phyloP scores from a whole-genome alignment of 2,329 filamentous ascomycete genomes.

The Pseudocercospora pini-densiflorae region DNA sequence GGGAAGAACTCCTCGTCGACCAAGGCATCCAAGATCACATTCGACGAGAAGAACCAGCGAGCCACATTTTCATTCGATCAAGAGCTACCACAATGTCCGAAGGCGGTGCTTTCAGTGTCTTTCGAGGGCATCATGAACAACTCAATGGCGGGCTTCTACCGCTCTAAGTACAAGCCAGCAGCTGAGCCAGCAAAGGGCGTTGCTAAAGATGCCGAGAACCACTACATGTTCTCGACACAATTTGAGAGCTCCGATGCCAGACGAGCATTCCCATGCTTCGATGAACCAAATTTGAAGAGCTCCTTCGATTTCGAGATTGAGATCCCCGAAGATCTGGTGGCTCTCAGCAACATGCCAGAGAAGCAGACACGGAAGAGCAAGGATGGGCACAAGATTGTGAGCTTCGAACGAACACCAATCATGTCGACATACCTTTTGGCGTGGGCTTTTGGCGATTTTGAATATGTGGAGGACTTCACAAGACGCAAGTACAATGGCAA shows the following conservation, averaged over 20 bases:
- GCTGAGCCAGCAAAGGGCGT: conserved; percentile 75
- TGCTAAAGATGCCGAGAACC: conserved; percentile 68
- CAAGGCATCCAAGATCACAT: conserved; percentile 70
- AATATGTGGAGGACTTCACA: conserved; percentile 92
- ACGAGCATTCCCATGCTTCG: conserved; percentile 95
- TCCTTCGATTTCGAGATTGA: conserved; percentile 95
- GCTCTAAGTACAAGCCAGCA: conserved; percentile 87
- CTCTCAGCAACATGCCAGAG: conserved; percentile 94
- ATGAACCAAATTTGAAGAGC: conserved; percentile 96
- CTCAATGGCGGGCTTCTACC: conserved; percentile 93
- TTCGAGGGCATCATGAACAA: conserved; percentile 88
- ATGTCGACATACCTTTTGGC: conserved; percentile 91
- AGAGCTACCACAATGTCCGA: conserved; percentile 69
- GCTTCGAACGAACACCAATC: conserved; percentile 81
- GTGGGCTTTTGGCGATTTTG: conserved; percentile 96
- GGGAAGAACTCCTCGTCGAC: conserved; percentile 61
- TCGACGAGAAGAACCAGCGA: conserved; percentile 83
- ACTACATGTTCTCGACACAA: conserved; percentile 83
- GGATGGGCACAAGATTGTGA: conserved; percentile 65
- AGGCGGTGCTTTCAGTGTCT: conserved; percentile 69
- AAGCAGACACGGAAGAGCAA: conserved; percentile 73
- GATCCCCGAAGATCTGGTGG: conserved; percentile 84
- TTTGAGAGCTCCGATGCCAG: conserved; percentile 97
- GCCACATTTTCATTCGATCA: conserved; percentile 77
- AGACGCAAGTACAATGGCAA: conserved; percentile 89